These are phyloP conservation scores for Ilex paraguariensis DNA, from an alignment of 305 asterid genomes.

Conservation along the genomic window DNA sequence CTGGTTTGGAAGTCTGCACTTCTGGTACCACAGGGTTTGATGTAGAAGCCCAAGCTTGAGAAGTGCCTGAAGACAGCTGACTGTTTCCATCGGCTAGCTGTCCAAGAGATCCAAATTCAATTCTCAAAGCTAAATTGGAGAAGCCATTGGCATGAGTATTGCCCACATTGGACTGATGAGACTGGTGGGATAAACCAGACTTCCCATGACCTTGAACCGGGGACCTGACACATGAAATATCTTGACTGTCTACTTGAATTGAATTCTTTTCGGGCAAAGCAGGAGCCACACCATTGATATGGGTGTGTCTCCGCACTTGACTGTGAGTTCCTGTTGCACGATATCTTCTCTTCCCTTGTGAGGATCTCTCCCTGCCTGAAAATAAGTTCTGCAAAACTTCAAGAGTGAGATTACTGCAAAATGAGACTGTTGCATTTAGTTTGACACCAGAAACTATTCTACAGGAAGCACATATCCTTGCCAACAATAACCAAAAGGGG, in stretches of 20 bases:
- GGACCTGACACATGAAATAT: conserved; percentile 19
- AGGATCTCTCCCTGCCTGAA: conserved; percentile 32
- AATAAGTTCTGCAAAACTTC: conserved; percentile 36
- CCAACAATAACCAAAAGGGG: background rate
- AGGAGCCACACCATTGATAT: conserved; percentile 19
- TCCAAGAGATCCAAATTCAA: conserved; percentile 82
- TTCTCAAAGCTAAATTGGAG: conserved; percentile 23
- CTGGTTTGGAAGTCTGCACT: too few species aligned
- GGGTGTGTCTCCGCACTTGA: conserved; percentile 24
- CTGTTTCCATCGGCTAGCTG: conserved; percentile 32
- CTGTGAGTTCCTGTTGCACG: conserved; percentile 21
- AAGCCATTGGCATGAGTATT: conserved; percentile 25
- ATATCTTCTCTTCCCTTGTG: conserved; percentile 29
- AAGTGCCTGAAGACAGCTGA: too few species aligned
- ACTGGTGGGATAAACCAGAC: conserved; percentile 29
- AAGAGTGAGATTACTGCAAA: conserved; percentile 6
- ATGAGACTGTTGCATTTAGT: background rate
- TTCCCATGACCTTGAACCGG: conserved; percentile 25
- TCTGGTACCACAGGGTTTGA: too few species aligned
- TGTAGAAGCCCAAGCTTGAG: too few species aligned
- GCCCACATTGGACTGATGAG: conserved; percentile 21
- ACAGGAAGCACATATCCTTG: background rate
- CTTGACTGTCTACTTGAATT: conserved; percentile 24
- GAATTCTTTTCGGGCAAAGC: conserved; percentile 16
- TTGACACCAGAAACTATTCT: background rate